These are phyloP conservation scores for Trifolium dubium DNA, from an alignment of 306 rosid genomes.

Conservation along the genomic window DNA sequence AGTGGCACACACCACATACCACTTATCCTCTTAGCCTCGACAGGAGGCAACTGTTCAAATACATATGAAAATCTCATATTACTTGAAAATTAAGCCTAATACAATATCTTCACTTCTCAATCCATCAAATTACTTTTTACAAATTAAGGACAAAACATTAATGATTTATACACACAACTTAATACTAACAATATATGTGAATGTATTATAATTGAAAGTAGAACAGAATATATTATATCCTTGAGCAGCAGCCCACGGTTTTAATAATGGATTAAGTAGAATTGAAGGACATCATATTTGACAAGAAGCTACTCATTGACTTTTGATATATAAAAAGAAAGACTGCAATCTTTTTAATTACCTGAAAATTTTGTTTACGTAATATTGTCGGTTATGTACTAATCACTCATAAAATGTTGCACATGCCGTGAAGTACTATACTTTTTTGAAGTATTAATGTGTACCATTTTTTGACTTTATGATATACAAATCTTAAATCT, in stretches of 20 bases:
- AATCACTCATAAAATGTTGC: conserved; percentile 31
- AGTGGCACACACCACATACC: too few species aligned
- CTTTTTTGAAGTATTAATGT: conserved; percentile 24
- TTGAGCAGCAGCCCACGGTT: conserved; percentile 32
- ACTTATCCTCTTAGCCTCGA: too few species aligned
- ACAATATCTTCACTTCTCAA: too few species aligned
- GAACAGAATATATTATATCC: too few species aligned
- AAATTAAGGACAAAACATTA: too few species aligned
- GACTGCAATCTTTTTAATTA: conserved; percentile 8
- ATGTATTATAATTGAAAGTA: too few species aligned
- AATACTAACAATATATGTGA: too few species aligned
- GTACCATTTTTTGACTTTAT: conserved; percentile 34
- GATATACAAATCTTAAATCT: background rate
- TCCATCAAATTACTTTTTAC: too few species aligned
- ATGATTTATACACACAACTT: too few species aligned
- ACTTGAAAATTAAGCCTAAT: too few species aligned
- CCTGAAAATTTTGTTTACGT: conserved; percentile 19
- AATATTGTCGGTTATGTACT: conserved; percentile 33
- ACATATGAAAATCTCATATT: too few species aligned
- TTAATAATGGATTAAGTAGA: conserved; percentile 15
- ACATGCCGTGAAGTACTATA: conserved; percentile 12
- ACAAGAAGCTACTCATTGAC: conserved; percentile 33
- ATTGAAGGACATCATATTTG: conserved; percentile 22
- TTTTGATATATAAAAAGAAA: background rate
- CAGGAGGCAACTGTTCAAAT: too few species aligned